phyloP scores from a whole-genome alignment of 495 filamentous ascomycete species.

The Neurospora sp. region DNA sequence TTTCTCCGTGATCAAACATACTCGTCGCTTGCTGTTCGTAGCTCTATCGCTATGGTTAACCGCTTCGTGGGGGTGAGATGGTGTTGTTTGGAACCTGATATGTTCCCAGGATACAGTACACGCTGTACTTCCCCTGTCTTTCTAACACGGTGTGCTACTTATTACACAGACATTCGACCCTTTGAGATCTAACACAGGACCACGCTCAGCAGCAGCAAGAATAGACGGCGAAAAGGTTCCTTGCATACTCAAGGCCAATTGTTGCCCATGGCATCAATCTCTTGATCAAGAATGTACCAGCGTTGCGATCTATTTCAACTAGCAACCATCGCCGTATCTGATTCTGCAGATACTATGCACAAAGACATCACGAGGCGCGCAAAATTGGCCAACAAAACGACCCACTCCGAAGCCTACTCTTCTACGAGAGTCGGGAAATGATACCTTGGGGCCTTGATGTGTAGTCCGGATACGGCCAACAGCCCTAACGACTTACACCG shows the following conservation, averaged over 20 bases:
- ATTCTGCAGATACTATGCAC: constrained; percentile 5
- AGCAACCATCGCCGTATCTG: neutral
- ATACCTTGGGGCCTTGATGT: neutral
- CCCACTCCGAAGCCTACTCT: neutral
- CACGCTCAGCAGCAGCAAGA: neutral
- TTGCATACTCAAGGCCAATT: neutral
- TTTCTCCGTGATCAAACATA: neutral
- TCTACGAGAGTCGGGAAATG: neutral
- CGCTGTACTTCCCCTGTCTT: neutral
- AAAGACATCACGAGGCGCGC: constrained; percentile 3
- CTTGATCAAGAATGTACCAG: neutral
- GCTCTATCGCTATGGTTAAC: neutral
- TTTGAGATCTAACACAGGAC: neutral
- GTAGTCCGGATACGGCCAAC: neutral
- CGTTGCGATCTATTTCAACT: neutral
- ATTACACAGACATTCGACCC: neutral
- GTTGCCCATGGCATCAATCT: neutral
- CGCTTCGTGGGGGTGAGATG: neutral
- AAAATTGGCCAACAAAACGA: neutral
- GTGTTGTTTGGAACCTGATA: neutral
- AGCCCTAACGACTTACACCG: neutral
- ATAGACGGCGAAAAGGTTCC: neutral
- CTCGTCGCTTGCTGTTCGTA: neutral
- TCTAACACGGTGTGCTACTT: neutral
- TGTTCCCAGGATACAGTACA: neutral